These are phyloP conservation scores for Trichoderma koningiopsis DNA, from an alignment of 2,329 filamentous ascomycete species.

Conservation along the genomic window DNA sequence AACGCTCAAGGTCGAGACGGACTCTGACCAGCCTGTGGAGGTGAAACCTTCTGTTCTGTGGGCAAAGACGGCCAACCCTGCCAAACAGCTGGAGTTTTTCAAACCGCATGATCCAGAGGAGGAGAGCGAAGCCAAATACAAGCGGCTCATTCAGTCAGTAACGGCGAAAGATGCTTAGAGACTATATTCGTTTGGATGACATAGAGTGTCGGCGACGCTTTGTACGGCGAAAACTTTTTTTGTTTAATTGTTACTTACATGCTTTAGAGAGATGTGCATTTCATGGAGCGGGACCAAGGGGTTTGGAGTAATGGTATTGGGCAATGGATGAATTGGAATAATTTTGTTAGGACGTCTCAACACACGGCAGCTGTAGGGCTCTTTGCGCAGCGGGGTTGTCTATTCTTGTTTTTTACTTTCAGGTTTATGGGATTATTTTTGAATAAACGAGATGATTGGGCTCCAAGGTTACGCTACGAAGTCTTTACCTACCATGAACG, in stretches of 20 bases:
- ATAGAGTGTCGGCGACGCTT: slow-evolving; percentile 13
- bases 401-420: background rate
- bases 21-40: slow-evolving; percentile 31
- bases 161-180: slow-evolving; percentile 39
- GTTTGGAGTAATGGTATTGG: slow-evolving; percentile 25
- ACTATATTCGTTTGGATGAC: background rate
- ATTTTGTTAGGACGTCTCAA: background rate
- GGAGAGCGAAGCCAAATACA: slow-evolving; percentile 41
- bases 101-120: slow-evolving; percentile 41
- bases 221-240: slow-evolving; percentile 22
- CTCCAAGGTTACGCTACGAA: background rate
- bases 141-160: slow-evolving; percentile 43
- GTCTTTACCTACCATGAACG: background rate
- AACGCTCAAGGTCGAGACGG: slow-evolving; percentile 37
- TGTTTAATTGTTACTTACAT: slow-evolving; percentile 8
- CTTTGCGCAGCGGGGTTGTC: background rate
- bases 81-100: slow-evolving; percentile 26
- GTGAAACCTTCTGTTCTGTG: slow-evolving; percentile 42
- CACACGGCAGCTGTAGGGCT: background rate
- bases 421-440: background rate
- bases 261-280: slow-evolving; percentile 22
- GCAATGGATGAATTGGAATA: background rate
- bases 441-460: background rate
- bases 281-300: slow-evolving; percentile 24
- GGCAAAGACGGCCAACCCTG: slow-evolving; percentile 32